Conservation (phyloP, 352 stramenopile species). For the Peronospora destructor region DNA sequence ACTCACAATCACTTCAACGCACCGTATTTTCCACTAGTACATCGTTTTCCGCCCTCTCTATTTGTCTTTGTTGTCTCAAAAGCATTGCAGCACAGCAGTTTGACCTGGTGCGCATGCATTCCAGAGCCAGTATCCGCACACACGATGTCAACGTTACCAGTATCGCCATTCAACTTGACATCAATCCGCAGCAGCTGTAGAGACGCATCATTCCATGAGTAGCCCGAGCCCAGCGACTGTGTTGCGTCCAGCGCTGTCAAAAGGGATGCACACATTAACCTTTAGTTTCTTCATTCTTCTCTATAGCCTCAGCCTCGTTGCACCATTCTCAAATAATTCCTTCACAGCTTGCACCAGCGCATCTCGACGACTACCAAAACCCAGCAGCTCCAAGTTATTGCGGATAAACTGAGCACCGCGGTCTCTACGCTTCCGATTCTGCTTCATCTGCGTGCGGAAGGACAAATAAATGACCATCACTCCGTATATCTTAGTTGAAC, state of each 20-base stretch:
- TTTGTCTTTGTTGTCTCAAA: constrained; percentile 63
- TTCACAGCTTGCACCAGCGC: constrained; percentile 72
- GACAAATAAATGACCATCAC: constrained; percentile 21
- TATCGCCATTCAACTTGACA: constrained; percentile 25
- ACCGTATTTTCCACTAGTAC: constrained; percentile 65
- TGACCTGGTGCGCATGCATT: constrained; percentile 57
- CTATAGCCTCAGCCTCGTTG: neutral
- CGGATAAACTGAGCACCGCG: constrained; percentile 50
- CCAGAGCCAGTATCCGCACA: constrained; percentile 71
- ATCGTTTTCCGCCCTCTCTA: neutral
- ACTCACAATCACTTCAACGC: neutral
- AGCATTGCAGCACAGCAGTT: constrained; percentile 51
- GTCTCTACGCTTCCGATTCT: constrained; percentile 18
- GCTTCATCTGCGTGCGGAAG: constrained; percentile 7
- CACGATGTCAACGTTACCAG: constrained; percentile 48
- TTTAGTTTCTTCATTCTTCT: neutral
- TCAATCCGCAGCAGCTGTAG: constrained; percentile 44
- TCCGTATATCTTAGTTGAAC: constrained; percentile 20
- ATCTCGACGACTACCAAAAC: constrained; percentile 51
- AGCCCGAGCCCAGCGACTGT: constrained; percentile 14
- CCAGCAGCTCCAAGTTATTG: constrained; percentile 64
- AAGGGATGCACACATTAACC: neutral
- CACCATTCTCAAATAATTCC: constrained; percentile 81
- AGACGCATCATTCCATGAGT: constrained; percentile 21
- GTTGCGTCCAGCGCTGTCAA: constrained; percentile 58